Percentiles rank a stretch among this genome's conserved stretches.
Evolutionary conservation across 2,329 filamentous ascomycete genomes (phyloP).

Genomic region (Hymenoscyphus occultus): DNA sequence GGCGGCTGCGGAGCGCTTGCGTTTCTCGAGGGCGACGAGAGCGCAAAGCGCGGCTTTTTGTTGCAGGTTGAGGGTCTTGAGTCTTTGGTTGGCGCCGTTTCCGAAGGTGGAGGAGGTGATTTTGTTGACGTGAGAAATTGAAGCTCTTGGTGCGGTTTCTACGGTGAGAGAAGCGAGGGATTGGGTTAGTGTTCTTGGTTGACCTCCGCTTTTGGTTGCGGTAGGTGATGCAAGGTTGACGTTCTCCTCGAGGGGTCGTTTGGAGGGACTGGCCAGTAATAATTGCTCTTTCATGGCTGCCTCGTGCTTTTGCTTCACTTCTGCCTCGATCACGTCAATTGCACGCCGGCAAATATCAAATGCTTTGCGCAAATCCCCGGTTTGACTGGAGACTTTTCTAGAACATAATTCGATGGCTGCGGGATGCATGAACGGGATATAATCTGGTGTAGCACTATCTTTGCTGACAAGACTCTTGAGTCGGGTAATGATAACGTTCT

Average conservation of each 20-base stretch:
- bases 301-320: conserved; percentile 72
- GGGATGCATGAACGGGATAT: conserved; percentile 86
- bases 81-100: conserved; percentile 79
- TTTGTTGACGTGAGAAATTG: conserved; percentile 86
- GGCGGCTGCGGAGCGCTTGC: conserved; percentile 54
- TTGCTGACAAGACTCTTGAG: conserved; percentile 69
- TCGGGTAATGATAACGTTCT: conserved; percentile 78
- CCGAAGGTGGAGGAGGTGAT: conserved; percentile 87
- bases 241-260: conserved; percentile 77
- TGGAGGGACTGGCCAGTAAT: conserved; percentile 63
- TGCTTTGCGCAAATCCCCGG: conserved; percentile 88
- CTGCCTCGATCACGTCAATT: conserved; percentile 82
- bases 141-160: conserved; percentile 81
- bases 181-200: conserved; percentile 44
- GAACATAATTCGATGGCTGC: conserved; percentile 91
- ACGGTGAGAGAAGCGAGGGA: conserved; percentile 59
- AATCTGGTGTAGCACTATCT: conserved; percentile 51
- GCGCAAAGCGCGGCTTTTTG: conserved; percentile 94
- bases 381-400: conserved; percentile 91
- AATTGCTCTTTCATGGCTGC: conserved; percentile 56
- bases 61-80: conserved; percentile 87
- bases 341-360: conserved; percentile 91
- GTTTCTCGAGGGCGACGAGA: conserved; percentile 80
- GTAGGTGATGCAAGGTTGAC: conserved; percentile 64
- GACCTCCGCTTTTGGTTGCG: conserved; percentile 37